phyloP scores from a whole-genome alignment of 176 grass and related monocot genomes.

The Musa beccarii region DNA sequence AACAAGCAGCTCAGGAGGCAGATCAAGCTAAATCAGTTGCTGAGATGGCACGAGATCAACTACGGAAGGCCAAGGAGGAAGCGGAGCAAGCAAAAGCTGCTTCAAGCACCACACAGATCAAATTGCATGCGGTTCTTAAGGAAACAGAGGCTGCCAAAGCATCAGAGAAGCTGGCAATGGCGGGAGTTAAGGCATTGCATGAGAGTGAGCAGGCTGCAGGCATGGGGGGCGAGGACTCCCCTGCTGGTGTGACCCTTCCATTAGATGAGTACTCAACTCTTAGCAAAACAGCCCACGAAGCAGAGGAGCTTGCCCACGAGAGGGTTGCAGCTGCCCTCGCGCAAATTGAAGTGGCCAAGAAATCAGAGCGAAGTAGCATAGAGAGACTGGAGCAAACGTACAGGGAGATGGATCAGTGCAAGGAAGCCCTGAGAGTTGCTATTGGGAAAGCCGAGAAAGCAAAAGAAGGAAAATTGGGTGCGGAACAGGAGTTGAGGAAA shows the following conservation, averaged over 20 bases:
- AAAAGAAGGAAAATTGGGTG: conserved; percentile 38
- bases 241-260: conserved; percentile 19
- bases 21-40: background rate
- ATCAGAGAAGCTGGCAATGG: background rate
- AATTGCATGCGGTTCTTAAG: background rate
- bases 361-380: conserved; percentile 22
- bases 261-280: conserved; percentile 36
- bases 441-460: conserved; percentile 20
- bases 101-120: background rate
- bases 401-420: conserved; percentile 34
- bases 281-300: conserved; percentile 22
- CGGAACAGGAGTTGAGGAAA: conserved; percentile 57
- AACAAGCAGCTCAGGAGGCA: background rate
- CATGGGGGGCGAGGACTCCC: conserved; percentile 17
- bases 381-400: conserved; percentile 29
- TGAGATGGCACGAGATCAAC: background rate
- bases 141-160: background rate
- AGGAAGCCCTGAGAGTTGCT: conserved; percentile 27
- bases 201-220: conserved; percentile 23
- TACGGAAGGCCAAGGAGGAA: background rate
- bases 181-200: conserved; percentile 9
- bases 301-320: conserved; percentile 25
- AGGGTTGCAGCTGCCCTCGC: conserved; percentile 19
- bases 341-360: conserved; percentile 43
- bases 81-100: background rate